A percentile compares a stretch with the other conserved stretches of the same genome.
phyloP scores from a whole-genome alignment of 75 land plant species.

The Adiantum capillusveneris region DNA sequence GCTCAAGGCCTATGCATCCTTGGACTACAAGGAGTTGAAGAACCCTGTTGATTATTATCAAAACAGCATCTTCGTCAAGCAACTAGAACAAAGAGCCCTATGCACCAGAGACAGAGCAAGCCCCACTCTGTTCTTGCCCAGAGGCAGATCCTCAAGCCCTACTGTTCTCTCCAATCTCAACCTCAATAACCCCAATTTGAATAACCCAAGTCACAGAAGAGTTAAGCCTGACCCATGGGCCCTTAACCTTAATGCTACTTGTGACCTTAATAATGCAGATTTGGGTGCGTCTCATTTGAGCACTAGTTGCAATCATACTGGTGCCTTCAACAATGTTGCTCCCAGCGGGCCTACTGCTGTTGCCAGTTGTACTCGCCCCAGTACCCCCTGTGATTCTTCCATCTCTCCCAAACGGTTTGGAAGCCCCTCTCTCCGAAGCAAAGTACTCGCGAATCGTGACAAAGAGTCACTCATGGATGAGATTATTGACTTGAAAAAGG shows the following conservation, averaged over 20 bases:
- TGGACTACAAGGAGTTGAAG: background rate
- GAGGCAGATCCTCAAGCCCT: no score
- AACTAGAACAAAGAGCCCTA: background rate
- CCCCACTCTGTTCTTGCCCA: no score
- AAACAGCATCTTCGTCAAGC: background rate
- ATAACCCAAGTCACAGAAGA: no score
- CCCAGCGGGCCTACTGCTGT: background rate
- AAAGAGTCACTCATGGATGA: conserved; percentile 15
- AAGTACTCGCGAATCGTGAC: conserved; percentile 7
- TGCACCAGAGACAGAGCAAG: background rate
- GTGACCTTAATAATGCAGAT: no score
- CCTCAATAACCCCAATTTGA: no score
- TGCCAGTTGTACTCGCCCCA: background rate
- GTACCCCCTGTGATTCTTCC: conserved; percentile 3
- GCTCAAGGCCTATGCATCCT: background rate
- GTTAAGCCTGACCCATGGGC: no score
- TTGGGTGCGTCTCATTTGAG: background rate
- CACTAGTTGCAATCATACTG: background rate
- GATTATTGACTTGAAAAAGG: conserved; percentile 19
- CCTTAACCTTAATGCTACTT: no score
- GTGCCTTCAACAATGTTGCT: background rate
- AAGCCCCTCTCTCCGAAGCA: background rate
- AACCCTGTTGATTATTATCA: background rate
- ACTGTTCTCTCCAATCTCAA: no score
- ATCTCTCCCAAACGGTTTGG: background rate